These are phyloP conservation scores for Bolboschoenus planiculmis DNA, from an alignment of 176 grass and related monocot genomes.

Conservation along the genomic window DNA sequence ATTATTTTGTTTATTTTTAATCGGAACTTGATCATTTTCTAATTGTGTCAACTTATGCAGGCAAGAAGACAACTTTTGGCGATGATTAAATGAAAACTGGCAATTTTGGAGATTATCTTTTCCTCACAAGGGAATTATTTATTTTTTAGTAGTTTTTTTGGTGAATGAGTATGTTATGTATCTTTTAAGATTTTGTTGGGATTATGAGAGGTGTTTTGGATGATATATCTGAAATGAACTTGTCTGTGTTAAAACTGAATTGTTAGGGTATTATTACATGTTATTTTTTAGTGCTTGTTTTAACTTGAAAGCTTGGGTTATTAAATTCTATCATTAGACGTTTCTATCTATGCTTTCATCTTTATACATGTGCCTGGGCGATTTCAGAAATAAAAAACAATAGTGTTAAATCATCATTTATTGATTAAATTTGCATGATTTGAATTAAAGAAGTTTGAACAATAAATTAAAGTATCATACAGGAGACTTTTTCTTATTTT, in stretches of 20 bases:
- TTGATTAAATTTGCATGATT: too few species aligned
- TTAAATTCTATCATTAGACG: too few species aligned
- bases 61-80: conserved; percentile 67
- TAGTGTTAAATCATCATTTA: too few species aligned
- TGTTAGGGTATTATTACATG: background rate
- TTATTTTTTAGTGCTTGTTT: background rate
- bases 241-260: background rate
- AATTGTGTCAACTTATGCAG: conserved; percentile 19
- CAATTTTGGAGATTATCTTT: background rate
- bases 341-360: too few species aligned
- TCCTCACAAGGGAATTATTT: background rate
- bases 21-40: background rate
- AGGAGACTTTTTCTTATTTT: too few species aligned
- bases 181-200: background rate
- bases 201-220: background rate
- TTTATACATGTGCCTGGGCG: too few species aligned
- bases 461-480: too few species aligned
- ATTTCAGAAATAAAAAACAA: too few species aligned
- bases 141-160: background rate
- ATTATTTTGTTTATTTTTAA: background rate
- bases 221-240: background rate
- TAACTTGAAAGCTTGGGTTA: background rate
- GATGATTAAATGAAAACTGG: conserved; percentile 25
- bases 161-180: background rate
- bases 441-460: too few species aligned